Evolutionary conservation across 2,329 filamentous ascomycete species (phyloP).

Genomic region (Aschersonia sp.): DNA sequence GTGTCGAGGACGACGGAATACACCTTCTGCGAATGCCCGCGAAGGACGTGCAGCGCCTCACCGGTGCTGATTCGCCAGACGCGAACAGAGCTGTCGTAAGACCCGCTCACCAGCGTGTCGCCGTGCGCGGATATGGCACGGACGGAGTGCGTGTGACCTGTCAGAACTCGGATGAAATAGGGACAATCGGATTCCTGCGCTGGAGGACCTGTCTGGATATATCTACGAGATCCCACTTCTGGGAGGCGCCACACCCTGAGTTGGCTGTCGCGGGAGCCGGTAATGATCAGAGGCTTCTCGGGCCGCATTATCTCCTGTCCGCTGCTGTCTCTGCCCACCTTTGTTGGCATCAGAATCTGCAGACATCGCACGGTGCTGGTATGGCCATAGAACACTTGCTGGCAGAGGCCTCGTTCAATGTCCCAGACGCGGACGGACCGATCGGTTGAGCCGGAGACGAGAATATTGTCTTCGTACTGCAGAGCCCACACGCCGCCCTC

Average conservation of each 20-base stretch:
- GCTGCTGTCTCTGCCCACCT: conserved; percentile 56
- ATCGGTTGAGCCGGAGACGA: conserved; percentile 94
- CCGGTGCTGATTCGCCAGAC: conserved; percentile 98
- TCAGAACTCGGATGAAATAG: conserved; percentile 80
- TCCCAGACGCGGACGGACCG: conserved; percentile 99
- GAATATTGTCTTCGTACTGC: conserved; percentile 86
- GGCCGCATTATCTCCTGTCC: conserved; percentile 79
- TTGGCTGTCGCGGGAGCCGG: conserved; percentile 87
- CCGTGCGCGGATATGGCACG: conserved; percentile 90
- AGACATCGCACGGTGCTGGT: conserved; percentile 94
- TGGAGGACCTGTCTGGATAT: conserved; percentile 67
- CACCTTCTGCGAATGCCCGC: conserved; percentile 83
- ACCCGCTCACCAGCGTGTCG: conserved; percentile 92
- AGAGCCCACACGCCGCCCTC: conserved; percentile 97
- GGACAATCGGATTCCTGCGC: conserved; percentile 70
- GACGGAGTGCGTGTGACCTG: conserved; percentile 84
- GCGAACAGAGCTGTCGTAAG: conserved; percentile 87
- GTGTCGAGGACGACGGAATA: conserved; percentile 95
- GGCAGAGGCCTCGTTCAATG: conserved; percentile 82
- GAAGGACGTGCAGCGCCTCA: conserved; percentile 68
- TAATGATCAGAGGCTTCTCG: conserved; percentile 90
- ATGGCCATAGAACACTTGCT: conserved; percentile 93
- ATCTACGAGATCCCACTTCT: conserved; percentile 58
- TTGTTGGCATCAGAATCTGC: conserved; percentile 80
- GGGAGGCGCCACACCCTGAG: conserved; percentile 90